phyloP scores from a whole-genome alignment of 768 basidiomycete species.

The Pisolithus microcarpus region DNA sequence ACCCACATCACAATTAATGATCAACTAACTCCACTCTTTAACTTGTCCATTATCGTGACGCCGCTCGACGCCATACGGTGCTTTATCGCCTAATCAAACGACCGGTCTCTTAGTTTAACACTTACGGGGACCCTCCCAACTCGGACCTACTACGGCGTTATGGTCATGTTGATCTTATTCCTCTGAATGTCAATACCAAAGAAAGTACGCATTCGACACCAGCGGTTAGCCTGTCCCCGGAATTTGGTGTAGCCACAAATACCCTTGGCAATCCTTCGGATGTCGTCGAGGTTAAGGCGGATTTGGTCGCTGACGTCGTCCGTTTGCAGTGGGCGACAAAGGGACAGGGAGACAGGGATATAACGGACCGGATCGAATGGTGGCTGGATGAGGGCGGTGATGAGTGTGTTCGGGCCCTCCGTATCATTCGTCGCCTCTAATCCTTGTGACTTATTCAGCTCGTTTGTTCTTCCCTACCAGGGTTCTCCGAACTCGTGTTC shows the following conservation, averaged over 20 bases:
- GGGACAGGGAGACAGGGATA: slow-evolving; percentile 13
- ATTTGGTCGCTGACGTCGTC: slow-evolving; percentile 49
- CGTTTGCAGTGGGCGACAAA: slow-evolving; percentile 5
- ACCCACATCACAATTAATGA: not conserved
- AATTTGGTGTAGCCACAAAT: not conserved
- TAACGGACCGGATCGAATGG: slow-evolving; percentile 65
- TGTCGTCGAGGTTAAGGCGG: slow-evolving; percentile 70
- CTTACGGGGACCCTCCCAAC: slow-evolving; percentile 91
- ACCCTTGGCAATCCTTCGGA: slow-evolving; percentile 69
- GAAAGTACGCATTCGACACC: slow-evolving; percentile 10
- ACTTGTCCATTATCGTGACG: not conserved
- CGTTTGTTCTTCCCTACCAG: slow-evolving; percentile 8
- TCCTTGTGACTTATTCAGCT: not conserved
- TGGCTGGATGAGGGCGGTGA: slow-evolving; percentile 89
- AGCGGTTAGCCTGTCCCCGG: slow-evolving; percentile 13
- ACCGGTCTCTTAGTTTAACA: slow-evolving; percentile 66
- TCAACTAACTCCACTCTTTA: not conserved
- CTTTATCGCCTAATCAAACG: no score
- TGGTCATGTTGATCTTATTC: slow-evolving; percentile 81
- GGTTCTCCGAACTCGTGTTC: slow-evolving; percentile 38
- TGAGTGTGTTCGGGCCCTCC: slow-evolving; percentile 49
- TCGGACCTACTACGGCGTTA: slow-evolving; percentile 90
- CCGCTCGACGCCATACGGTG: not conserved
- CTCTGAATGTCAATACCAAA: slow-evolving; percentile 27
- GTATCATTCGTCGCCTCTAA: not conserved